Conservation (phyloP, 108 stramenopile species). For the Skeletonema menzelii region DNA sequence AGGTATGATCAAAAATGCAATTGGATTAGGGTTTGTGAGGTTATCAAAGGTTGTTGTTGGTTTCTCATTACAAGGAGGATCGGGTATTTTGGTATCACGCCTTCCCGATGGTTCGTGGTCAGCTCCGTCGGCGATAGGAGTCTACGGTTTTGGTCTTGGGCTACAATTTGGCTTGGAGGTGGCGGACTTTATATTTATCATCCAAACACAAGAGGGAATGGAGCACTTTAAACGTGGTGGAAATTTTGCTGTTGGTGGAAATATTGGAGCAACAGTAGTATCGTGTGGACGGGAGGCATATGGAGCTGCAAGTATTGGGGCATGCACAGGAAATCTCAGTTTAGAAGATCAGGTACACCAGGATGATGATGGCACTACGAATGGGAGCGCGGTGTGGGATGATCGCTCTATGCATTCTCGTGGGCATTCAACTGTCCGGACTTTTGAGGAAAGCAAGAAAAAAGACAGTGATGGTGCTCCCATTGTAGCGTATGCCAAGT, state of each 20-base stretch:
- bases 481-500: constrained; percentile 87
- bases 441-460: constrained; percentile 25
- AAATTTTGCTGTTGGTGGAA: constrained; percentile 75
- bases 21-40: constrained; percentile 83
- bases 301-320: constrained; percentile 76
- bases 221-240: constrained; percentile 81
- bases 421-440: constrained; percentile 10
- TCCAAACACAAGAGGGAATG: constrained; percentile 82
- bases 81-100: constrained; percentile 81
- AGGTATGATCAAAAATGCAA: constrained; percentile 78
- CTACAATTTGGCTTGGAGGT: constrained; percentile 88
- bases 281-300: constrained; percentile 78
- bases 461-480: constrained; percentile 62
- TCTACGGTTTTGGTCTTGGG: constrained; percentile 80
- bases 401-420: constrained; percentile 16
- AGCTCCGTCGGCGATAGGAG: constrained; percentile 86
- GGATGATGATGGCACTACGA: constrained; percentile 59
- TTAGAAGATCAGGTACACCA: constrained; percentile 53
- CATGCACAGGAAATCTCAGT: constrained; percentile 30
- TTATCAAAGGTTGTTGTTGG: constrained; percentile 86
- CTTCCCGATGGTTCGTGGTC: constrained; percentile 88
- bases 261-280: constrained; percentile 80
- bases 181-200: constrained; percentile 82
- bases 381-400: constrained; percentile 11
- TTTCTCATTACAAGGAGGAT: constrained; percentile 75